Conservation (phyloP, 1,139 yeast species). For the Kurtzmaniella quercitrusa region DNA sequence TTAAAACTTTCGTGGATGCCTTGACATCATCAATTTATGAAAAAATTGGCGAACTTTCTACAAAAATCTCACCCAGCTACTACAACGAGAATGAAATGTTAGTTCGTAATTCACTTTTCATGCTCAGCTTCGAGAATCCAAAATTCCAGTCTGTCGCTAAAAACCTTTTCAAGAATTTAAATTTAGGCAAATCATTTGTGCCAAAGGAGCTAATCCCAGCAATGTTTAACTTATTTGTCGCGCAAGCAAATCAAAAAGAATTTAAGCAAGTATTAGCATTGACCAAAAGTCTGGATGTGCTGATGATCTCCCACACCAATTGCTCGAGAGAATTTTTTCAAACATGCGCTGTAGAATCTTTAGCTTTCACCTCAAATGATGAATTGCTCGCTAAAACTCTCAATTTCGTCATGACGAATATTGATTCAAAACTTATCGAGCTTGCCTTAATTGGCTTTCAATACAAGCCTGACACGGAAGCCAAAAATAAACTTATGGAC, state of each 20-base stretch:
- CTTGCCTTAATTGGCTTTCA: constrained; percentile 50
- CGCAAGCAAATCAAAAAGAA: constrained; percentile 40
- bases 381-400: constrained; percentile 50
- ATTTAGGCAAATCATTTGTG: constrained; percentile 44
- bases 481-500: constrained; percentile 36
- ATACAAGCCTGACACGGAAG: constrained; percentile 16
- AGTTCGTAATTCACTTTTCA: constrained; percentile 38
- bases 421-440: constrained; percentile 52
- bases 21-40: constrained; percentile 12
- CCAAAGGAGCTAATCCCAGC: constrained; percentile 45
- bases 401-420: constrained; percentile 52
- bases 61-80: constrained; percentile 6
- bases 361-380: constrained; percentile 43
- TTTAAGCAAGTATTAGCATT: constrained; percentile 55
- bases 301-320: constrained; percentile 31
- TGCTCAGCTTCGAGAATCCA: constrained; percentile 24
- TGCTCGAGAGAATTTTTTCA: constrained; percentile 36
- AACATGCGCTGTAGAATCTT: constrained; percentile 49
- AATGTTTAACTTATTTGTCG: constrained; percentile 29
- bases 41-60: constrained; percentile 25
- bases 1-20: constrained; percentile 15
- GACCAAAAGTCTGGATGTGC: constrained; percentile 44
- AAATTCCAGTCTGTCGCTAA: constrained; percentile 31
- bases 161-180: constrained; percentile 37
- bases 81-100: constrained; percentile 29